These are phyloP conservation scores for Lasiodiplodia sp. DNA, from an alignment of 2,329 filamentous ascomycete species.

Conservation along the genomic window DNA sequence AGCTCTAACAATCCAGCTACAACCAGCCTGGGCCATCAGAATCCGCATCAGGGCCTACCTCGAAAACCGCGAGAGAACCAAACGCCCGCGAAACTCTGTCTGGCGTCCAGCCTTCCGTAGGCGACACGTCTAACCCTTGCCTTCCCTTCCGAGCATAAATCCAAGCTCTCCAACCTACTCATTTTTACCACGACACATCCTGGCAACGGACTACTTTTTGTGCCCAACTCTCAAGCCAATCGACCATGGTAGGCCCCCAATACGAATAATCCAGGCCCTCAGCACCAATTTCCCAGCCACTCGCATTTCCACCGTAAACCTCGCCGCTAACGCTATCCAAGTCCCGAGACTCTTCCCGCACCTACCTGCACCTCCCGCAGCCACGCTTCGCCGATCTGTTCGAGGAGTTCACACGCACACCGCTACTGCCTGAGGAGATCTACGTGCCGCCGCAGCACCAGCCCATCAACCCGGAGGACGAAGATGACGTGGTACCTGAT, in stretches of 20 bases:
- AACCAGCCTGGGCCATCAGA: constrained; percentile 25
- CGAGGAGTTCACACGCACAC: constrained; percentile 62
- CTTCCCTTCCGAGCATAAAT: neutral
- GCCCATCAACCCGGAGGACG: constrained; percentile 85
- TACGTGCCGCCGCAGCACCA: constrained; percentile 81
- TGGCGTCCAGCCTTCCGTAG: constrained; percentile 13
- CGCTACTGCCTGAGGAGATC: constrained; percentile 70
- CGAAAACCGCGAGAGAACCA: constrained; percentile 22
- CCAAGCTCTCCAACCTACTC: neutral
- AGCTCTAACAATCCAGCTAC: constrained; percentile 25
- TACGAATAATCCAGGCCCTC: neutral
- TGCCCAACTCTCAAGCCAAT: neutral
- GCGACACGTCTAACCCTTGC: neutral
- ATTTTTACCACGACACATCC: neutral
- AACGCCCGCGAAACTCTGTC: constrained; percentile 18
- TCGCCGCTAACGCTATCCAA: constrained; percentile 32
- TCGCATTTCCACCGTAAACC: neutral
- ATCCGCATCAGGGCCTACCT: constrained; percentile 26
- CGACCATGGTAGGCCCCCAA: constrained; percentile 6
- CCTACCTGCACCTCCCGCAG: constrained; percentile 76
- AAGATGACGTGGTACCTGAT: constrained; percentile 87
- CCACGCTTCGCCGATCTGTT: constrained; percentile 79
- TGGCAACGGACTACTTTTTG: neutral
- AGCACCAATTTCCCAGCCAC: neutral
- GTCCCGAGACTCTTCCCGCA: constrained; percentile 77